Evolutionary conservation across 306 rosid species (phyloP).

Genomic region (Ceratonia siliqua): DNA sequence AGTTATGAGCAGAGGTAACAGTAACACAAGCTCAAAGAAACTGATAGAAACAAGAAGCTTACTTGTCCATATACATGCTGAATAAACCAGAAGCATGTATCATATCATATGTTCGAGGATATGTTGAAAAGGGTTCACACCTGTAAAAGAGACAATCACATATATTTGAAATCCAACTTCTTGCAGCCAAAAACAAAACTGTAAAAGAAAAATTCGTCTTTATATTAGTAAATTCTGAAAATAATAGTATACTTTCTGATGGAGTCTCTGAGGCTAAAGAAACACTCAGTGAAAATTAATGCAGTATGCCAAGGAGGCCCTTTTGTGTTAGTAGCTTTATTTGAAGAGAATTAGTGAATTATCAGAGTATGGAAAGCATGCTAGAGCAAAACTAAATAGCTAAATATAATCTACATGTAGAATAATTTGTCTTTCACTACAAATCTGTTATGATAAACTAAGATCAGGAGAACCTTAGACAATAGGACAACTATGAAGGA

Average conservation of each 20-base stretch:
- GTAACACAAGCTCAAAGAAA: background rate
- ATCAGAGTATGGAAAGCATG: no score
- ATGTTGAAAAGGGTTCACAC: conserved; percentile 42
- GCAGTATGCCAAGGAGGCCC: background rate
- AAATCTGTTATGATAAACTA: no score
- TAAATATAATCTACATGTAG: background rate
- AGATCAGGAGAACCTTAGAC: background rate
- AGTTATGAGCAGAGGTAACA: background rate
- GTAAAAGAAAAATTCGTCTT: no score
- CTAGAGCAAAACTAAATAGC: background rate
- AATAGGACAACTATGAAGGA: background rate
- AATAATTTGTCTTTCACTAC: background rate
- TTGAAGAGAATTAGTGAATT: background rate
- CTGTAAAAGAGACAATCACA: conserved; percentile 2
- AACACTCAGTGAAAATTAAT: background rate
- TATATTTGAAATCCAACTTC: background rate
- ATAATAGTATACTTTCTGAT: no score
- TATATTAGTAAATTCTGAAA: no score
- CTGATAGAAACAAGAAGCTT: conserved; percentile 15
- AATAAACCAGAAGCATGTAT: conserved; percentile 34
- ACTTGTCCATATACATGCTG: conserved; percentile 36
- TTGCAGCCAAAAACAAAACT: no score
- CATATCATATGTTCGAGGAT: conserved; percentile 39
- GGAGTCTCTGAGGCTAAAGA: no score
- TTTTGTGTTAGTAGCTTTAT: background rate